Evolutionary conservation across 306 rosid species (phyloP).

Genomic region (Ceratonia siliqua): DNA sequence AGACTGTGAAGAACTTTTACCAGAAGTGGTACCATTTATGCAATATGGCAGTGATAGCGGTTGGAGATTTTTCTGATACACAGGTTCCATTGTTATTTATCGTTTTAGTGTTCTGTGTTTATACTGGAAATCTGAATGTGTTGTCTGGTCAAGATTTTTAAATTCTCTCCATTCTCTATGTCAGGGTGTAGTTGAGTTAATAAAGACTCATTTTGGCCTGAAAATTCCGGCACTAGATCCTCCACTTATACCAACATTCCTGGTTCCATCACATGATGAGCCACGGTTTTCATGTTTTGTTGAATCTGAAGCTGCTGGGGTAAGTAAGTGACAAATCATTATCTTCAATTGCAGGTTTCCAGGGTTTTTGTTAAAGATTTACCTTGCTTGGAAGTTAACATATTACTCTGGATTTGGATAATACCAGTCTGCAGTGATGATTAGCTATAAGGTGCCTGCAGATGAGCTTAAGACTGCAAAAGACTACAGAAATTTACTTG

Average conservation of each 20-base stretch:
- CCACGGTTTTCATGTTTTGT: slow-evolving; percentile 88
- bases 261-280: slow-evolving; percentile 79
- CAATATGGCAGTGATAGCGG: slow-evolving; percentile 97
- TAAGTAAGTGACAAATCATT: slow-evolving; percentile 54
- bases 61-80: slow-evolving; percentile 90
- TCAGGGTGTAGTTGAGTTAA: slow-evolving; percentile 82
- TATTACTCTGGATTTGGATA: slow-evolving; percentile 24
- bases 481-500: slow-evolving; percentile 84
- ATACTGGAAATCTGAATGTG: slow-evolving; percentile 20
- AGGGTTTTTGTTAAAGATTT: neutral
- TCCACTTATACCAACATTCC: slow-evolving; percentile 64
- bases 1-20: slow-evolving; percentile 83
- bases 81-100: slow-evolving; percentile 57
- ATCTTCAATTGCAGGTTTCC: slow-evolving; percentile 15
- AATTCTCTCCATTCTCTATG: slow-evolving; percentile 31
- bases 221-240: slow-evolving; percentile 69
- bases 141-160: slow-evolving; percentile 28
- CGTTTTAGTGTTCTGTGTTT: slow-evolving; percentile 28
- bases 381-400: slow-evolving; percentile 26
- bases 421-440: slow-evolving; percentile 91
- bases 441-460: slow-evolving; percentile 83
- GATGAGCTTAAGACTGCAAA: slow-evolving; percentile 80
- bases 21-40: slow-evolving; percentile 86
- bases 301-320: slow-evolving; percentile 99
- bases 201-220: slow-evolving; percentile 77